Conservation (phyloP, 345 rosid genomes). For the Excoecaria cochinchinensis region DNA sequence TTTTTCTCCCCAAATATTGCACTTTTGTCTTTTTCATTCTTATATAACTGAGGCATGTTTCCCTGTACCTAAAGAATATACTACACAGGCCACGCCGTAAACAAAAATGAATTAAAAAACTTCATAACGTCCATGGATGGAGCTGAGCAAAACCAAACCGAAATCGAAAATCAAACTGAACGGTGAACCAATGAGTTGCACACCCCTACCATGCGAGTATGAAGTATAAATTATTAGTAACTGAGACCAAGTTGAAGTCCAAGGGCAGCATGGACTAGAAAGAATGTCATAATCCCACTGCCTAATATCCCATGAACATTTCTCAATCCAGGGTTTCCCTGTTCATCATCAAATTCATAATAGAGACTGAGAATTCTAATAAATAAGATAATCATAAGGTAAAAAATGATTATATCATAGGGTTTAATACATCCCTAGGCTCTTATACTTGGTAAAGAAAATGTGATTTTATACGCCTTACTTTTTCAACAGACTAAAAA, state of each 20-base stretch:
- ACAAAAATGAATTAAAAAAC: background rate
- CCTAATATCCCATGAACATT: constrained; percentile 84
- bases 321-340: constrained; percentile 82
- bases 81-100: background rate
- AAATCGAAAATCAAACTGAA: too few species aligned
- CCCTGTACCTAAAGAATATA: background rate
- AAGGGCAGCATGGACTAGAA: constrained; percentile 70
- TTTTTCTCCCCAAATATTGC: background rate
- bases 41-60: background rate
- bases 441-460: too few species aligned
- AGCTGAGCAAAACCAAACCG: too few species aligned
- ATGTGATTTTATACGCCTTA: too few species aligned
- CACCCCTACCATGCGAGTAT: too few species aligned
- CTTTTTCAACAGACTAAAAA: too few species aligned
- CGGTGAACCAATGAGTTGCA: too few species aligned
- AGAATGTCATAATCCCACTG: constrained; percentile 86
- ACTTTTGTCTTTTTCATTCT: background rate
- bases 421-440: too few species aligned
- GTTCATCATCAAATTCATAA: constrained; percentile 14
- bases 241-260: constrained; percentile 93
- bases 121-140: background rate
- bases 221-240: constrained; percentile 33
- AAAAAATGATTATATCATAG: background rate
- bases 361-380: background rate
- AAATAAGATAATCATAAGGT: background rate